Conservation (phyloP, 2,329 filamentous ascomycete species). For the Aspergillus udagawae region DNA sequence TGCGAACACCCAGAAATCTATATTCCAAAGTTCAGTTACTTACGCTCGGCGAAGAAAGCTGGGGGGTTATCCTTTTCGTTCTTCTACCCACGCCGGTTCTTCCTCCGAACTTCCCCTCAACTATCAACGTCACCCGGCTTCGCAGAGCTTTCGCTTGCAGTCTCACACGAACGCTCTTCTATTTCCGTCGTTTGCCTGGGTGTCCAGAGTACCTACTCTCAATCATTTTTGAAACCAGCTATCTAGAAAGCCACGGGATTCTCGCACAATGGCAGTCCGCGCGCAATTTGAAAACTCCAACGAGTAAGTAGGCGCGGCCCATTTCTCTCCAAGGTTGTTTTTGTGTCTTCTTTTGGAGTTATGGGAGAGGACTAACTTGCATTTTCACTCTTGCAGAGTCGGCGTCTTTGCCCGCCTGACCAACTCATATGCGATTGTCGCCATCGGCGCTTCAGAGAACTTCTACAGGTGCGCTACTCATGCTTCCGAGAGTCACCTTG, state of each 20-base stretch:
- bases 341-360: background rate
- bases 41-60: background rate
- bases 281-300: constrained; percentile 50
- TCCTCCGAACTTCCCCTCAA: background rate
- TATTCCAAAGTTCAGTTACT: background rate
- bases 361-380: background rate
- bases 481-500: background rate
- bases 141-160: background rate
- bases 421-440: constrained; percentile 93
- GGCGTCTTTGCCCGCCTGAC: constrained; percentile 96
- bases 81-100: background rate
- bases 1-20: background rate
- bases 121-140: background rate
- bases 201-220: background rate
- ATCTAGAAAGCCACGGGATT: background rate
- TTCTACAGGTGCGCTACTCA: constrained; percentile 71
- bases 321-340: background rate
- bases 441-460: constrained; percentile 93
- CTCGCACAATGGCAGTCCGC: constrained; percentile 43
- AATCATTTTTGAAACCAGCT: background rate
- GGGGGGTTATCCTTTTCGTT: background rate
- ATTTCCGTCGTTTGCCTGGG: background rate
- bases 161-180: background rate
- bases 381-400: constrained; percentile 56
- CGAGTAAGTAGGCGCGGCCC: constrained; percentile 33